Evolutionary conservation across 495 filamentous ascomycete genomes (phyloP), one percentile per base, ranked within the genome.

Genomic region (Neurospora intermedia): DNA sequence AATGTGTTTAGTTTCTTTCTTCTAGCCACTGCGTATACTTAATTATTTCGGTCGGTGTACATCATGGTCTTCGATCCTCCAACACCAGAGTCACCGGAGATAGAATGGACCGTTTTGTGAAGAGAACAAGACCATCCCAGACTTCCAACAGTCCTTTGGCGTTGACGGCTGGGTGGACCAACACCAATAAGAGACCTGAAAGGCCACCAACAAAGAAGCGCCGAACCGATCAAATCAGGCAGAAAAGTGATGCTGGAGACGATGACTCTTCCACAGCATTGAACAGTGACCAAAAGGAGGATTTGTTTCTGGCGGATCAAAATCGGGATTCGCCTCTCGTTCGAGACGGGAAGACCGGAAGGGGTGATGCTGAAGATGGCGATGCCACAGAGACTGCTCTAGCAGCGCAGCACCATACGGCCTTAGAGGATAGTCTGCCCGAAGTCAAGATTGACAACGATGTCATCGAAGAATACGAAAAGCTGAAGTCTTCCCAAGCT

Each of bases 401-500:
- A 45, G 79, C 79, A 1, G 42, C 62, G 0, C 70, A 69, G 2
- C 72, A 73, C 18, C 48, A 83, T 74, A 96, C 94, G 20, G 92
- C 94, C 20, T 86, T 96, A 62, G 94, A 97, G 78, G 91, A 85
- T 73, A 91, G 91, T 0, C 83, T 97, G 23, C 92, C 93, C 13
- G 84, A 85, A 7, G 82, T 96, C 10, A 83, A 88, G 75, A 87
- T 88, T 0, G 89, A 92, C 76, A 84, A 89, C 74, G 86, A 91
- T 69, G 92, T 93, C 2, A 93, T 96, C 74, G 84, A 91, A 74
- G 90, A 94, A 73, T 97, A 98, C 80, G 92, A 97, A 79, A 81
- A 84, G 0, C 81, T 85, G 73, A 81, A 76, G 70, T 78, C 82
- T 0, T 87, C 87, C 5, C 82, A 84, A 69, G 79, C 83, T 5